Conservation (phyloP, 805 yeast genomes). For the Candida bentonensis region DNA sequence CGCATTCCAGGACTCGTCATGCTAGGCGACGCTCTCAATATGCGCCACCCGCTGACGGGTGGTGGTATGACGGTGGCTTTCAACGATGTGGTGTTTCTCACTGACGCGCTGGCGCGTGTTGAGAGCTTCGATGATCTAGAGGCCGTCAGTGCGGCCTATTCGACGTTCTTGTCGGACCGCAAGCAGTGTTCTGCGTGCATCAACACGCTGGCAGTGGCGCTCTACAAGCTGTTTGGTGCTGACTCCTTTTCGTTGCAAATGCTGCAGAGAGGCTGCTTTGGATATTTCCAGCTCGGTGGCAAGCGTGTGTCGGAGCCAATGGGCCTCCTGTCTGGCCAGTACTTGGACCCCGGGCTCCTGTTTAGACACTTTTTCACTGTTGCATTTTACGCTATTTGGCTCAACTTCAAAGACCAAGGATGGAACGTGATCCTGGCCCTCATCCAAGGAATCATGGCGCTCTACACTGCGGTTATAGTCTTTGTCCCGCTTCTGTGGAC, state of each 20-base stretch:
- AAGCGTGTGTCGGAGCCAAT: constrained; percentile 65
- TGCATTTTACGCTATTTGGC: constrained; percentile 67
- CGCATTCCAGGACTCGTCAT: constrained; percentile 70
- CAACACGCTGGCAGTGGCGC: constrained; percentile 80
- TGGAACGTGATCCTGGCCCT: constrained; percentile 37
- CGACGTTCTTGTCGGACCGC: constrained; percentile 62
- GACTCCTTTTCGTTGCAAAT: constrained; percentile 48
- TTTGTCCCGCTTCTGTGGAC: constrained; percentile 59
- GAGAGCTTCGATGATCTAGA: constrained; percentile 47
- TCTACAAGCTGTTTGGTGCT: constrained; percentile 84
- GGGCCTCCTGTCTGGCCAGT: constrained; percentile 67
- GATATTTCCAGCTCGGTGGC: constrained; percentile 77
- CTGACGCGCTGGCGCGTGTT: constrained; percentile 40
- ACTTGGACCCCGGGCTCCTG: constrained; percentile 59
- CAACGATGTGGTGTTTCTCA: constrained; percentile 63
- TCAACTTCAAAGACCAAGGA: constrained; percentile 58
- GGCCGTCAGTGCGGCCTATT: constrained; percentile 39
- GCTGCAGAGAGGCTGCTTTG: constrained; percentile 80
- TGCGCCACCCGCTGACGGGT: constrained; percentile 97
- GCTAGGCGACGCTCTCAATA: constrained; percentile 87
- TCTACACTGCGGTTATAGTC: constrained; percentile 61
- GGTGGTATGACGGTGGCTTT: constrained; percentile 99
- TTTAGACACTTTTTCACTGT: constrained; percentile 83
- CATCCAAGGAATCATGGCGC: constrained; percentile 49
- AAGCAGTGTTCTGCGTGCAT: constrained; percentile 71